These are phyloP conservation scores for Pholiota microspora DNA, from an alignment of 768 basidiomycete species.

Conservation along the genomic window DNA sequence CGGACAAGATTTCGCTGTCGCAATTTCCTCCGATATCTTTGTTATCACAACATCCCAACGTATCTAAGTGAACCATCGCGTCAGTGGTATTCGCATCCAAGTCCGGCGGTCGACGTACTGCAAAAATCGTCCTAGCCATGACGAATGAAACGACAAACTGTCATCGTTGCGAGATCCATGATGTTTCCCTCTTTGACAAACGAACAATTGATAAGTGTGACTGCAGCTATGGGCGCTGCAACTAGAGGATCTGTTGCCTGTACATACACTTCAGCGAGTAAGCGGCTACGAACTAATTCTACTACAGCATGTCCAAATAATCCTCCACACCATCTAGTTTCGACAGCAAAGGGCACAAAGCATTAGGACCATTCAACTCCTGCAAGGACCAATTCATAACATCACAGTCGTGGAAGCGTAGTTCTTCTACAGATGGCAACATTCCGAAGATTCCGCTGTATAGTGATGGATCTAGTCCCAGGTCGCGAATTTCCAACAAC, in stretches of 20 bases:
- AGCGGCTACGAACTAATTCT: conserved; percentile 43
- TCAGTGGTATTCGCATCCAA: conserved; percentile 3
- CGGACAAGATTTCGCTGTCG: conserved; percentile 27
- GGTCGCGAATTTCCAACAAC: conserved; percentile 47
- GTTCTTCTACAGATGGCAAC: conserved; percentile 40
- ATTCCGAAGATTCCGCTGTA: conserved; percentile 29
- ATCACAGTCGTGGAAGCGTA: conserved; percentile 58
- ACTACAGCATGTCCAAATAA: conserved; percentile 51
- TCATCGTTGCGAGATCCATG: conserved; percentile 44
- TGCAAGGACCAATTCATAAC: conserved; percentile 45
- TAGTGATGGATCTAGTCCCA: conserved; percentile 38
- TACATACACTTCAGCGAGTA: conserved; percentile 3
- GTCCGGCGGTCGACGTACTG: conserved; percentile 36
- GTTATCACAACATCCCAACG: conserved; percentile 52
- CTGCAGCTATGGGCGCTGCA: conserved; percentile 34
- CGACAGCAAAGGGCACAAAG: conserved; percentile 45
- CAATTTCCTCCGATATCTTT: conserved; percentile 52
- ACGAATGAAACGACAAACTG: conserved; percentile 46
- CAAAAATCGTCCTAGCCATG: conserved; percentile 46
- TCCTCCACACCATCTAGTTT: conserved; percentile 58
- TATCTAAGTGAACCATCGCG: conserved; percentile 28
- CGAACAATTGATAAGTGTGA: conserved; percentile 57
- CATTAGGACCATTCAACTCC: conserved; percentile 34
- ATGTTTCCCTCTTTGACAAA: conserved; percentile 55
- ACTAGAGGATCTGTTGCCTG: neutral